Percentiles rank a stretch among this genome's conserved stretches.
These are phyloP conservation scores for Fraxinus baroniana DNA, from an alignment of 305 asterid species.

Conservation along the genomic window DNA sequence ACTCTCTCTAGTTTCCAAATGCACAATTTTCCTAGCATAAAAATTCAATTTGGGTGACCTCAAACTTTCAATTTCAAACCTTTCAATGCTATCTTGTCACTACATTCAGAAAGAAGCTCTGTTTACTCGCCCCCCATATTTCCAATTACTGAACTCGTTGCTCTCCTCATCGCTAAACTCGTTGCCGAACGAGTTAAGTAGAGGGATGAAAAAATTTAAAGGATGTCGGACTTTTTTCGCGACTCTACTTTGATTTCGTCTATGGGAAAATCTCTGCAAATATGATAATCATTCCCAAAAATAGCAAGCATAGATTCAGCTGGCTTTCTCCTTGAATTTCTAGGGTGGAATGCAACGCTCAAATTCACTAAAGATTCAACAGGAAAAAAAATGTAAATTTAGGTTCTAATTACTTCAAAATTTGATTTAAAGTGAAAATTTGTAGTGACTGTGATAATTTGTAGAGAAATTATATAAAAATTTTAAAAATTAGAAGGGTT, in stretches of 20 bases:
- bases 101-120: slow-evolving; percentile 18
- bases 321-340: too few species aligned
- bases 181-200: slow-evolving; percentile 2
- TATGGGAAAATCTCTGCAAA: too few species aligned
- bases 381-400: too few species aligned
- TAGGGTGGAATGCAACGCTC: too few species aligned
- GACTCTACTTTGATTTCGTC: slow-evolving; percentile 28
- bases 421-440: too few species aligned
- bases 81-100: slow-evolving; percentile 26
- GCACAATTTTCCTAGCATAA: slow-evolving; percentile 5
- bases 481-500: too few species aligned
- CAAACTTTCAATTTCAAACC: slow-evolving; percentile 24
- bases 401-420: too few species aligned
- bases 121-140: slow-evolving; percentile 16
- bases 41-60: slow-evolving; percentile 9
- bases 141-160: background rate
- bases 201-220: slow-evolving; percentile 22
- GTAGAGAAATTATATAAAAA: too few species aligned
- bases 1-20: slow-evolving; percentile 11
- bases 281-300: too few species aligned
- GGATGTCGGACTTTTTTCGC: slow-evolving; percentile 28
- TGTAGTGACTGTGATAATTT: too few species aligned
- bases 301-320: too few species aligned
- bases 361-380: too few species aligned
- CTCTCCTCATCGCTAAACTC: slow-evolving; percentile 13